Base-by-base conservation (phyloP, 768 basidiomycete species). In the Ramaria sp. region DNA sequence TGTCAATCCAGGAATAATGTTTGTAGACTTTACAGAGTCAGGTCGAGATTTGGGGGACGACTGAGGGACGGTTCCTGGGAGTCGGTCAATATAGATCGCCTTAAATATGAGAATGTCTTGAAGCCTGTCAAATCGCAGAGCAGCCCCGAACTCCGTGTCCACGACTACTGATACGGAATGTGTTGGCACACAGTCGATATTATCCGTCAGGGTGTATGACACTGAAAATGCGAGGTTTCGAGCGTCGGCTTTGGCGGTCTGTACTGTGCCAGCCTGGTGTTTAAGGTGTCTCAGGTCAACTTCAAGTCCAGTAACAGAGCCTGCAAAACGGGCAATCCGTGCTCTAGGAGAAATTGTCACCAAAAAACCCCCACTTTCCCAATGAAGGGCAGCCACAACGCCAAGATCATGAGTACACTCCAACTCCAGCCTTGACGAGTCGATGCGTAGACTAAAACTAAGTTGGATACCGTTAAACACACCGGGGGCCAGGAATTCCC, bases 51-150 rank as follows among this genome's bases (percentile, higher is more conserved):
- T 51, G 30, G 43, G 2, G 37, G 59, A 27, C 17, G 48, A 58
- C 51, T 15, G 41, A 30, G 55, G 46, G 12, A 45, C 33, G 45
- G 47, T 27, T 34, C 45, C 71, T 0, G 91, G 89, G 27, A 94
- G 89, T 38, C 83, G 82, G 64, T 94, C 91, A 47, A 95, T 68
- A 91, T 92, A 95, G 12, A 95, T 90, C 5, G 92, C 91, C 68
- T 94, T 94, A 78, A 95, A 91, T 68, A 90, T 93, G 19, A 97
- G 75, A 53, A 94, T 83, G 65, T 96, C 93, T 69, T 94, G 92
- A 30, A 96, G 70, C 12, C 92, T 82, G 4, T 89, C 88, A 64
- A 97, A 86, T 20, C 84, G 81, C 41, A 94, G 78, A 6, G 77
- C 83, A 0, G 87, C 89, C 3, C 83, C 74, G 54, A 97, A 79